A percentile compares a stretch with the other conserved stretches of the same genome.
These are phyloP conservation scores for Tuber melanosporum DNA, from an alignment of 495 filamentous ascomycete genomes.

Conservation along the genomic window DNA sequence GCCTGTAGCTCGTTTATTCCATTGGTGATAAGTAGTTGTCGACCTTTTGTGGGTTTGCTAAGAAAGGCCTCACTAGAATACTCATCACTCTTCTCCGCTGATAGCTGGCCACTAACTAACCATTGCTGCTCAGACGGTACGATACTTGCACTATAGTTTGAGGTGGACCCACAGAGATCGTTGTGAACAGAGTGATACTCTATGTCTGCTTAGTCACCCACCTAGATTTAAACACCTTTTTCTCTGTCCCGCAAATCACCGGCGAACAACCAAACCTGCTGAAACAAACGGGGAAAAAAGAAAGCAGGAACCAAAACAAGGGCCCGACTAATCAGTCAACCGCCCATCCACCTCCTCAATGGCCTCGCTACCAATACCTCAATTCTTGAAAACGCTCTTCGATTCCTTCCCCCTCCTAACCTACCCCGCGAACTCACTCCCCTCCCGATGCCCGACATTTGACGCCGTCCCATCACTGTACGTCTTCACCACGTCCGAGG, in stretches of 20 bases:
- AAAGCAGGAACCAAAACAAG: neutral
- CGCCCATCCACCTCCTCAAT: neutral
- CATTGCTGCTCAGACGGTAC: too few relatives aligned
- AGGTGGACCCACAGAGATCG: too few relatives aligned
- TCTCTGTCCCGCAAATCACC: neutral
- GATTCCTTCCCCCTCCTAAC: constrained; percentile 70
- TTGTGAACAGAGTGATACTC: neutral
- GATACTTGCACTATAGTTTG: too few relatives aligned
- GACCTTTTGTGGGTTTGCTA: too few relatives aligned
- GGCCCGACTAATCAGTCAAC: neutral
- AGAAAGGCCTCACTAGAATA: too few relatives aligned
- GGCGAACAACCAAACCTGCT: neutral
- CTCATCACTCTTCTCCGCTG: too few relatives aligned
- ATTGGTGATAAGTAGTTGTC: too few relatives aligned
- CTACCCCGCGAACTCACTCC: constrained; percentile 72
- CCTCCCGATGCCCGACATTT: constrained; percentile 54
- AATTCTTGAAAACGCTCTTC: constrained; percentile 60
- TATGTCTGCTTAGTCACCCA: neutral
- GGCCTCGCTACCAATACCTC: neutral
- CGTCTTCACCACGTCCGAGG: constrained; percentile 64
- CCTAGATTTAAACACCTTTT: neutral
- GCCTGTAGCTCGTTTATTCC: too few relatives aligned
- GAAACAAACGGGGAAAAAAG: neutral
- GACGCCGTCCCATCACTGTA: constrained; percentile 60
- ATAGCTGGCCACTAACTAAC: too few relatives aligned